Conservation (phyloP, 768 basidiomycete genomes). For the Tylopilus intermedius region DNA sequence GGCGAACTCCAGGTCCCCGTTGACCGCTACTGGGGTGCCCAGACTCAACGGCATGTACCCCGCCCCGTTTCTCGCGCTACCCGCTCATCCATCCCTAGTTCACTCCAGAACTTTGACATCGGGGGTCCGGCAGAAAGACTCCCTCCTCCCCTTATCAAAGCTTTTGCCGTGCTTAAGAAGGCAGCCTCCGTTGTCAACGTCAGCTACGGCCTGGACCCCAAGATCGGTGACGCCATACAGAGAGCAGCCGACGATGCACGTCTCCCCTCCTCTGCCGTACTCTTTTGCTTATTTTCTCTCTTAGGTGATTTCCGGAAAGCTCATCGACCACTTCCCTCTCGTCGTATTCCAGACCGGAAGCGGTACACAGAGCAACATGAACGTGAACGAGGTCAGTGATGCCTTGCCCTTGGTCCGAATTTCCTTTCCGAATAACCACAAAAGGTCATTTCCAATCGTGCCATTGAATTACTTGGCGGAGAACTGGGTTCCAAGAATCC, state of each 20-base stretch:
- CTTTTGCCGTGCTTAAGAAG: constrained; percentile 96
- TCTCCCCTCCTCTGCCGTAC: not conserved
- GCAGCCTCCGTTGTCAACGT: constrained; percentile 90
- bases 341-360: constrained; percentile 99
- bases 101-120: constrained; percentile 97
- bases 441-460: constrained; percentile 95
- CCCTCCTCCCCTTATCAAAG: constrained; percentile 93
- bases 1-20: constrained; percentile 88
- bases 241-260: constrained; percentile 89
- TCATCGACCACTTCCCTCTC: constrained; percentile 93
- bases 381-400: constrained; percentile 78
- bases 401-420: not conserved
- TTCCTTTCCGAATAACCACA: not conserved
- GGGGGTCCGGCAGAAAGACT: constrained; percentile 92
- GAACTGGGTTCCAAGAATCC: constrained; percentile 94
- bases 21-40: constrained; percentile 95
- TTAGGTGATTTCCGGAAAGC: constrained; percentile 92
- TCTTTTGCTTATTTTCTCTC: constrained; percentile 3
- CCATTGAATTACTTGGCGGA: constrained; percentile 94
- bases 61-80: not conserved
- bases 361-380: constrained; percentile 99
- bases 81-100: constrained; percentile 42
- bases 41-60: constrained; percentile 77
- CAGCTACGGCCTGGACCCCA: constrained; percentile 84
- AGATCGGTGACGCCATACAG: constrained; percentile 83